Evolutionary conservation across 331 rosid genomes (phyloP).

Genomic region (Cydonia oblonga): DNA sequence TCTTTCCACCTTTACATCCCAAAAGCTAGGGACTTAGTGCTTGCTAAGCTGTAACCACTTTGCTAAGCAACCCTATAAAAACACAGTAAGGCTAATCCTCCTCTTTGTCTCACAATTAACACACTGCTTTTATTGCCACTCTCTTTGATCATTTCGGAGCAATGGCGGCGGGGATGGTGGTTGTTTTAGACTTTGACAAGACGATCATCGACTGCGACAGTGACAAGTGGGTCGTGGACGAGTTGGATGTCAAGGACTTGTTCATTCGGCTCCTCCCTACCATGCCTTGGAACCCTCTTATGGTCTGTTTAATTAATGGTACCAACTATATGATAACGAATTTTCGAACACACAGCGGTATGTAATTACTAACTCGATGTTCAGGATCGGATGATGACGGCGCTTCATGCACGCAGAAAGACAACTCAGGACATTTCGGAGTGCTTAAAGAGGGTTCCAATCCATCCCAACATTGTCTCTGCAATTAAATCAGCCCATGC

Average conservation of each 20-base stretch:
- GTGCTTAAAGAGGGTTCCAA: conserved; percentile 40
- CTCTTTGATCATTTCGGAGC: neutral
- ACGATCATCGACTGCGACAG: conserved; percentile 53
- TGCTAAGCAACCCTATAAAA: neutral
- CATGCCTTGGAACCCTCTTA: conserved; percentile 62
- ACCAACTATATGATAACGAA: neutral
- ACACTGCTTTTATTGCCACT: neutral
- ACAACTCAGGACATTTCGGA: conserved; percentile 34
- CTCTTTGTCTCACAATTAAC: neutral
- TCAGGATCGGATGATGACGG: conserved; percentile 59
- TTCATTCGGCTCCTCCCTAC: conserved; percentile 46
- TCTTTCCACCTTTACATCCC: neutral
- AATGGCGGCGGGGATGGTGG: conserved; percentile 41
- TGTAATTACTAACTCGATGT: neutral
- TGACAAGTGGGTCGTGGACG: conserved; percentile 58
- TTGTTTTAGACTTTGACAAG: conserved; percentile 63
- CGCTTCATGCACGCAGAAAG: conserved; percentile 41
- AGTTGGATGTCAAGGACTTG: conserved; percentile 42
- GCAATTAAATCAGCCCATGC: conserved; percentile 50
- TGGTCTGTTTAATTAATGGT: conserved; percentile 25
- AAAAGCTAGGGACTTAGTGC: neutral
- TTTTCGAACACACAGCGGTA: neutral
- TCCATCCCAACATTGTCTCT: conserved; percentile 40
- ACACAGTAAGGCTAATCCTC: neutral
- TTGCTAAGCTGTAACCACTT: neutral